These are phyloP conservation scores for Eucalyptus cloeziana DNA, from an alignment of 345 rosid genomes.

Conservation along the genomic window DNA sequence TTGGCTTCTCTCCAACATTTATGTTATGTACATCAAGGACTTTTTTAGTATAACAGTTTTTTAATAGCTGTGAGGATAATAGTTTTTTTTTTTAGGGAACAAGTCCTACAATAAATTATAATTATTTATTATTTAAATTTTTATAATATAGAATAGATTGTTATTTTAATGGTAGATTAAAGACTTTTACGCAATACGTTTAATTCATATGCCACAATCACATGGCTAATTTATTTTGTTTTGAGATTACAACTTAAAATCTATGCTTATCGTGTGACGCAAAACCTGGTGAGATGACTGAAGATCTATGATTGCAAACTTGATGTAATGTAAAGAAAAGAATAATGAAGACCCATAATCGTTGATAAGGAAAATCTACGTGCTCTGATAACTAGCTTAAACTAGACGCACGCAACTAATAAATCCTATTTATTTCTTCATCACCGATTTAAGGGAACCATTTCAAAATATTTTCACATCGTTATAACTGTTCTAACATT, in stretches of 20 bases:
- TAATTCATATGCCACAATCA: not conserved
- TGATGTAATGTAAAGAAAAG: not conserved
- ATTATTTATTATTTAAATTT: too few species aligned
- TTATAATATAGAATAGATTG: too few species aligned
- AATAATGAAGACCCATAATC: not conserved
- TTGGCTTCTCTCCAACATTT: not conserved
- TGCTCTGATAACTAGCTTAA: not conserved
- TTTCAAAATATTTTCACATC: not conserved
- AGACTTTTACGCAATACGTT: too few species aligned
- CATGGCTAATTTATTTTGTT: not conserved
- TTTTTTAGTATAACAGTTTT: too few species aligned
- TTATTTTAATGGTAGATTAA: too few species aligned
- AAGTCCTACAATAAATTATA: too few species aligned
- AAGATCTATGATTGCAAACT: not conserved
- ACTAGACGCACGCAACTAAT: not conserved
- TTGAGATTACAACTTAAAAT: not conserved
- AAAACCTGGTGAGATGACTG: not conserved
- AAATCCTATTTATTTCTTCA: not conserved
- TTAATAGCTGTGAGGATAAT: too few species aligned
- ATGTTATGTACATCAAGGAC: not conserved
- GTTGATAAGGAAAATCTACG: not conserved
- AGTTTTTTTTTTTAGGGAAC: too few species aligned
- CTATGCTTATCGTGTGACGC: not conserved
- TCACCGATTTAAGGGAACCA: not conserved
- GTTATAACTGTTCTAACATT: not conserved